Evolutionary conservation across 2,329 filamentous ascomycete species (phyloP).

Genomic region (Phaeomoniella chlamydospora): DNA sequence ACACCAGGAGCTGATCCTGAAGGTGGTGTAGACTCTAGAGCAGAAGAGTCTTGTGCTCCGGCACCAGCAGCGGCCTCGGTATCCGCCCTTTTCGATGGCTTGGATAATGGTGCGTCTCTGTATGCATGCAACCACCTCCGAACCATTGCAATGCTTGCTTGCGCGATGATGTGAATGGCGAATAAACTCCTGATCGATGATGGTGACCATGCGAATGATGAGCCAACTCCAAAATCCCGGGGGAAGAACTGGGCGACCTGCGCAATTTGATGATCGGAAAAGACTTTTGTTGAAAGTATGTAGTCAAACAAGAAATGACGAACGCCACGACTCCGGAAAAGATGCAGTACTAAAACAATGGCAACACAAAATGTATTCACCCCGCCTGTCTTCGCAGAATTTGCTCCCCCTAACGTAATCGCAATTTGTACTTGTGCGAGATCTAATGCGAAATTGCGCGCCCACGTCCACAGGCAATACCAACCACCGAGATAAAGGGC

Average conservation of each 20-base stretch:
- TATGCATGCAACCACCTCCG: constrained; percentile 30
- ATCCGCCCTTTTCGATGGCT: constrained; percentile 27
- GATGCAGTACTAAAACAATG: constrained; percentile 29
- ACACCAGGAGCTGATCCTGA: constrained; percentile 24
- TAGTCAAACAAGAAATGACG: constrained; percentile 34
- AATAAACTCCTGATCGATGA: constrained; percentile 30
- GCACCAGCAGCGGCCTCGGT: constrained; percentile 29
- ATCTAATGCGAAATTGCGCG: constrained; percentile 79
- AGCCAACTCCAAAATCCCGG: constrained; percentile 23
- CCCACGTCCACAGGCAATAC: constrained; percentile 74
- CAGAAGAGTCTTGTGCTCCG: constrained; percentile 24
- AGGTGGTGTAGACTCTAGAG: constrained; percentile 23
- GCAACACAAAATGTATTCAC: constrained; percentile 30
- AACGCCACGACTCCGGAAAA: constrained; percentile 28
- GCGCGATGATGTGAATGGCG: constrained; percentile 32
- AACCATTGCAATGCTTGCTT: constrained; percentile 31
- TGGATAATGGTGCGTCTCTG: constrained; percentile 22
- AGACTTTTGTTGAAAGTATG: constrained; percentile 27
- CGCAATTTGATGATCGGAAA: constrained; percentile 25
- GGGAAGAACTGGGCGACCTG: constrained; percentile 28
- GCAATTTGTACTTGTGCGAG: constrained; percentile 88
- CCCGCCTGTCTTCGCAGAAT: constrained; percentile 29
- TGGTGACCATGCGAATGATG: constrained; percentile 14
- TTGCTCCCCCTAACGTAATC: constrained; percentile 74
- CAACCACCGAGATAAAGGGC: constrained; percentile 69